Conservation (phyloP, 1,284 basidiomycete genomes). For the Malassezia dermatis region DNA sequence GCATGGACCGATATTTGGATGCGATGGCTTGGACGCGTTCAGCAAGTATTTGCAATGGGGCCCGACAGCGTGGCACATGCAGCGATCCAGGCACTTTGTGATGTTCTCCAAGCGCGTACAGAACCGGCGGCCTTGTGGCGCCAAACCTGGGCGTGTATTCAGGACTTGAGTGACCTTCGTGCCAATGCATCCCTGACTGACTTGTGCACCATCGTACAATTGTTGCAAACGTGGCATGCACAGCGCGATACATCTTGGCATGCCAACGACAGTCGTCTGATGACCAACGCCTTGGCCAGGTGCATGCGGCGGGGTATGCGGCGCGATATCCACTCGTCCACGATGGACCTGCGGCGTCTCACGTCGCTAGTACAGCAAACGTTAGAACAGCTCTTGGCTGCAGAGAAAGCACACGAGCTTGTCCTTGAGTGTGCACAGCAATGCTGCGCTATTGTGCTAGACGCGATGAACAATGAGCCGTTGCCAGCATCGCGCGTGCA, state of each 20-base stretch:
- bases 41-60: background rate
- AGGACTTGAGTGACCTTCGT: background rate
- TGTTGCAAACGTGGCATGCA: background rate
- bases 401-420: background rate
- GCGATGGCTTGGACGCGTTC: constrained; percentile 6
- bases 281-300: background rate
- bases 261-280: background rate
- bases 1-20: constrained; percentile 6
- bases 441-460: background rate
- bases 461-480: background rate
- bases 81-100: constrained; percentile 7
- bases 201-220: background rate
- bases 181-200: background rate
- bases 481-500: background rate
- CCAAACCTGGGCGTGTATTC: background rate
- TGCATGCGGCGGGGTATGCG: background rate
- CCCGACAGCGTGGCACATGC: constrained; percentile 1
- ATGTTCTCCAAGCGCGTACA: background rate
- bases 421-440: background rate
- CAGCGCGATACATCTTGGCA: background rate
- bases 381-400: background rate
- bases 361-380: background rate
- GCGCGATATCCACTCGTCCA: background rate
- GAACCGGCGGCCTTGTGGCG: background rate
- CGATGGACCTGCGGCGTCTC: background rate